Evolutionary conservation across 2,329 filamentous ascomycete species (phyloP).

Genomic region (Sporothrix globosa): DNA sequence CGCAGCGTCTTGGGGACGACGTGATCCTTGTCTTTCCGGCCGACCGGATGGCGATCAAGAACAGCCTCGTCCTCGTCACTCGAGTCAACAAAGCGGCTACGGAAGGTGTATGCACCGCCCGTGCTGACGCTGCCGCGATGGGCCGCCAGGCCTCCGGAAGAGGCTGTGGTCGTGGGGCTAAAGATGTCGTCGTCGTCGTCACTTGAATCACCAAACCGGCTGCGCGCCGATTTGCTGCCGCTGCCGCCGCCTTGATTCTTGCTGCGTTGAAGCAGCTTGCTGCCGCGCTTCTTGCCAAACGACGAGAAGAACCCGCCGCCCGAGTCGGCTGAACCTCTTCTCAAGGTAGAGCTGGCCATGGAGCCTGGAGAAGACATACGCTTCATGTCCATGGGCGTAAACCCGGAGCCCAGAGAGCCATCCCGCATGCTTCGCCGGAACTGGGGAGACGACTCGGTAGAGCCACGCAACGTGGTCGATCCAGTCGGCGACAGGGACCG

Average conservation of each 20-base stretch:
- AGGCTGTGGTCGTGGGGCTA: background rate
- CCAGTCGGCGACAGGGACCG: slow-evolving; percentile 70
- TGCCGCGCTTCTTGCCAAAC: slow-evolving; percentile 48
- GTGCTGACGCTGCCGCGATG: slow-evolving; percentile 15
- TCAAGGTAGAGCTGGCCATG: slow-evolving; percentile 20
- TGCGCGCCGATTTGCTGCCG: slow-evolving; percentile 40
- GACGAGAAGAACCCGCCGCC: slow-evolving; percentile 48
- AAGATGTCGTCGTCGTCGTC: slow-evolving; percentile 52
- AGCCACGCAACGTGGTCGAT: slow-evolving; percentile 55
- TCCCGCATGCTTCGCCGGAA: slow-evolving; percentile 54
- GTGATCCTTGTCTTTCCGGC: slow-evolving; percentile 69
- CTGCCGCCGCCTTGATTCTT: slow-evolving; percentile 48
- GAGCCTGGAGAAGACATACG: slow-evolving; percentile 36
- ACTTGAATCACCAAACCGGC: slow-evolving; percentile 65
- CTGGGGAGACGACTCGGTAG: slow-evolving; percentile 49
- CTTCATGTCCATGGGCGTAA: background rate
- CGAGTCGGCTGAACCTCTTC: slow-evolving; percentile 19
- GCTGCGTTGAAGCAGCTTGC: slow-evolving; percentile 41
- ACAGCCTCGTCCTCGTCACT: slow-evolving; percentile 62
- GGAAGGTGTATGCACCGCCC: slow-evolving; percentile 42
- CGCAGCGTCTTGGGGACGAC: slow-evolving; percentile 45
- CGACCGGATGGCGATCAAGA: slow-evolving; percentile 49
- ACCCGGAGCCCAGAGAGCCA: slow-evolving; percentile 41
- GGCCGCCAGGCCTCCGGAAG: slow-evolving; percentile 13
- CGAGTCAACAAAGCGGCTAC: slow-evolving; percentile 63